Percentiles rank a stretch among this genome's conserved stretches.
Conservation (phyloP, 768 basidiomycete species). For the Imleria badia region DNA sequence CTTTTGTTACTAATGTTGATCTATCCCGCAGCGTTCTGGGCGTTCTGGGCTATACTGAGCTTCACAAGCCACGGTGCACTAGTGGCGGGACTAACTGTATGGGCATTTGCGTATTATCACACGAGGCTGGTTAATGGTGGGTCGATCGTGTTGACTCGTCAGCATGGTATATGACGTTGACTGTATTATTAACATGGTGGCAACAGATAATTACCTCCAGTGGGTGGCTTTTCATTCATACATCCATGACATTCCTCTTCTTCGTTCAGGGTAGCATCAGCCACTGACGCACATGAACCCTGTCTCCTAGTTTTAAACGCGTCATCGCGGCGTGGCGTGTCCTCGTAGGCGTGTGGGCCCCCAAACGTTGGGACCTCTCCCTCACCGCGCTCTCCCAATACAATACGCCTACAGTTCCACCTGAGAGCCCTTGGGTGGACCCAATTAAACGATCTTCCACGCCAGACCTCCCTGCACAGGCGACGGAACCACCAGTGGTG, state of each 20-base stretch:
- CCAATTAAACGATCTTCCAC: slow-evolving; percentile 39
- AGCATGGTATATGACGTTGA: slow-evolving; percentile 25
- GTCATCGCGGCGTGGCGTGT: slow-evolving; percentile 94
- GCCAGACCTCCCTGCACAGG: slow-evolving; percentile 21
- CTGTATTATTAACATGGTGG: not conserved
- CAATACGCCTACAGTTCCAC: slow-evolving; percentile 62
- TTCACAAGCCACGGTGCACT: slow-evolving; percentile 74
- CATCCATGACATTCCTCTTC: not conserved
- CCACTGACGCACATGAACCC: slow-evolving; percentile 20
- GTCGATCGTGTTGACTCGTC: slow-evolving; percentile 31
- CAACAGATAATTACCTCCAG: slow-evolving; percentile 74
- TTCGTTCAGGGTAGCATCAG: slow-evolving; percentile 13
- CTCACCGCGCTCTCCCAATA: slow-evolving; percentile 71
- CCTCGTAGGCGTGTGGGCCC: slow-evolving; percentile 93
- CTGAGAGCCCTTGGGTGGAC: slow-evolving; percentile 72
- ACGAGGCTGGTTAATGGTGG: slow-evolving; percentile 80
- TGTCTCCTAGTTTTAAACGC: slow-evolving; percentile 66
- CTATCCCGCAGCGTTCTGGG: slow-evolving; percentile 83
- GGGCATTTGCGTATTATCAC: slow-evolving; percentile 83
- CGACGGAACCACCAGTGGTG: slow-evolving; percentile 38
- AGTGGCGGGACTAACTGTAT: slow-evolving; percentile 66
- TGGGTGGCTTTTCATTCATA: slow-evolving; percentile 37
- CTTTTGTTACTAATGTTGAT: slow-evolving; percentile 69
- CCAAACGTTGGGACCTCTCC: slow-evolving; percentile 79
- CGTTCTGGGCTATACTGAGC: slow-evolving; percentile 81